A percentile compares a stretch with the other conserved stretches of the same genome.
These are phyloP conservation scores for Dryadomyces sulphureus DNA, from an alignment of 2,329 filamentous ascomycete genomes.

Conservation along the genomic window DNA sequence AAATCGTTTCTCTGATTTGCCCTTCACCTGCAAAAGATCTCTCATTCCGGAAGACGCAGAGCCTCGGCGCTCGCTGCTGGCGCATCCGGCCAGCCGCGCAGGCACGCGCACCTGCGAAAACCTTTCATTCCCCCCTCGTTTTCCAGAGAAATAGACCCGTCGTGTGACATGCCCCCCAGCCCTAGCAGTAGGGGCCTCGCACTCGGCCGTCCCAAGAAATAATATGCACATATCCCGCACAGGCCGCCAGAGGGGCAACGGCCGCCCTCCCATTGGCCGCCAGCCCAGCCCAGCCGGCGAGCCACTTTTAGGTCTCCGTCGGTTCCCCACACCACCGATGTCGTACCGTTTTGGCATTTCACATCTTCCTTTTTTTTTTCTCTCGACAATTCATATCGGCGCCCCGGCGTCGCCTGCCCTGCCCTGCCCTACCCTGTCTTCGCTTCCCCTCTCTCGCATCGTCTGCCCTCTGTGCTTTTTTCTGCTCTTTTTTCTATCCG, in stretches of 20 bases:
- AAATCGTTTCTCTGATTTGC: background rate
- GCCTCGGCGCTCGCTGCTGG: too few relatives aligned
- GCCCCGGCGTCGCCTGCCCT: background rate
- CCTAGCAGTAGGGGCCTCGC: too few relatives aligned
- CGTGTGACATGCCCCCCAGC: too few relatives aligned
- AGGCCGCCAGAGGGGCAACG: background rate
- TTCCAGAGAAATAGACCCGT: too few relatives aligned
- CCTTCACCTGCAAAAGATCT: background rate
- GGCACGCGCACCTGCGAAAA: too few relatives aligned
- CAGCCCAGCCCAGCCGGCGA: background rate
- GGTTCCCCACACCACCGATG: constrained; percentile 3
- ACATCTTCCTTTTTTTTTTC: background rate
- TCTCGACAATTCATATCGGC: background rate
- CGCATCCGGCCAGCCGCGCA: too few relatives aligned
- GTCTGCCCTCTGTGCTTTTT: background rate
- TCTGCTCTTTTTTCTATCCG: background rate
- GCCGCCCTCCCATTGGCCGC: background rate
- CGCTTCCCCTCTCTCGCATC: background rate
- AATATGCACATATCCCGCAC: too few relatives aligned
- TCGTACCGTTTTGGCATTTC: constrained; percentile 1
- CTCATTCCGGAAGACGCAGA: too few relatives aligned
- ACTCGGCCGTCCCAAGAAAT: too few relatives aligned
- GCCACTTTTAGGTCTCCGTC: constrained; percentile 1
- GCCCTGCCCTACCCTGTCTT: background rate
- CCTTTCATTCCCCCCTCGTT: too few relatives aligned